Percentiles rank a stretch among this genome's conserved stretches.
Evolutionary conservation across 306 rosid species (phyloP).

Genomic region (Cicer cuneatum): DNA sequence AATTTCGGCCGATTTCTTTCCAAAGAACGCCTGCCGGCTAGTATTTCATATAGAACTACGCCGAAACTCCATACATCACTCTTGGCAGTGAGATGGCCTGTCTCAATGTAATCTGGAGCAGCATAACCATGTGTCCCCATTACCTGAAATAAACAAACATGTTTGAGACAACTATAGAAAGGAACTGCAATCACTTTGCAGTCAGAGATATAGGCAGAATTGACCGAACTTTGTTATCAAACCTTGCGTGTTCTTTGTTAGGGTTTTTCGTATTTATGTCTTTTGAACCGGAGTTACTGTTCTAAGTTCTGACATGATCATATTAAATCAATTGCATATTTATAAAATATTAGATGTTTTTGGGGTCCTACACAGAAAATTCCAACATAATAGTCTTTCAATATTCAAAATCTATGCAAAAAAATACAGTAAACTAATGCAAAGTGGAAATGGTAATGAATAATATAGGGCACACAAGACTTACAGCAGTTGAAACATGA

Average conservation of each 20-base stretch:
- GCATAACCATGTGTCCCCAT: conserved; percentile 90
- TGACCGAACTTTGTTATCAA: too few relatives aligned
- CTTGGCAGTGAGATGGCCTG: conserved; percentile 87
- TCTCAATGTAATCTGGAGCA: conserved; percentile 86
- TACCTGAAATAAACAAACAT: conserved; percentile 56
- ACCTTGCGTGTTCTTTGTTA: too few relatives aligned
- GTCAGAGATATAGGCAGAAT: too few relatives aligned
- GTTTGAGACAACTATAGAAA: background rate
- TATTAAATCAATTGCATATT: too few relatives aligned
- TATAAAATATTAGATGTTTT: background rate
- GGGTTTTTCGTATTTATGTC: too few relatives aligned
- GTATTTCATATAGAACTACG: conserved; percentile 78
- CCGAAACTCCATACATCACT: conserved; percentile 95
- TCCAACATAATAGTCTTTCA: conserved; percentile 10
- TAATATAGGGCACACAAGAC: conserved; percentile 39
- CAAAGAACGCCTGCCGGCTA: conserved; percentile 75
- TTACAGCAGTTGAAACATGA: conserved; percentile 93
- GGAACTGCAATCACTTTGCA: too few relatives aligned
- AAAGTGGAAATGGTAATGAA: conserved; percentile 28
- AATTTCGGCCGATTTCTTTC: conserved; percentile 73
- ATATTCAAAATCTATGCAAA: conserved; percentile 6
- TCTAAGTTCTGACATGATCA: too few relatives aligned
- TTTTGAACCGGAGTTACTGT: too few relatives aligned
- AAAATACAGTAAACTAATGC: background rate
- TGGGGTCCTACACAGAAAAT: conserved; percentile 2